phyloP scores from a whole-genome alignment of 139 green algal species.

The Pseudopediastrum boryanum region DNA sequence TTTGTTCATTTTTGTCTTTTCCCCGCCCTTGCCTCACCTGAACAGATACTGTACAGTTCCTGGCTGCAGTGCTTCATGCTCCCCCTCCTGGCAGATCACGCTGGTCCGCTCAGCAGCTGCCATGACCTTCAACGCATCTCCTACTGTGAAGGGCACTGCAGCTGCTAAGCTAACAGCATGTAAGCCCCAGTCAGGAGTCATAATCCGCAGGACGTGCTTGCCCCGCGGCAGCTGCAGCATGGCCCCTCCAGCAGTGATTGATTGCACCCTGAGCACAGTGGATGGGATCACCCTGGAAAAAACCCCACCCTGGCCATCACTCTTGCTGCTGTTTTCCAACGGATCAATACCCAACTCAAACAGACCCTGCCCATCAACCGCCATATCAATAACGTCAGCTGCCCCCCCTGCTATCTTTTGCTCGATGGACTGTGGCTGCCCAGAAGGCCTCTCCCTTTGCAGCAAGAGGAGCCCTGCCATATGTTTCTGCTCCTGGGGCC shows the following conservation, averaged over 20 bases:
- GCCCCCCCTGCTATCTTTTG: background rate
- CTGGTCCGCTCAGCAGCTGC: background rate
- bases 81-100: slow-evolving; percentile 1
- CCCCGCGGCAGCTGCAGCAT: slow-evolving; percentile 64
- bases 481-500: slow-evolving; percentile 30
- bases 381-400: background rate
- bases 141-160: slow-evolving; percentile 5
- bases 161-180: slow-evolving; percentile 41
- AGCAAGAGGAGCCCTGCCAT: slow-evolving; percentile 35
- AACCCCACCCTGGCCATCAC: slow-evolving; percentile 30
- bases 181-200: slow-evolving; percentile 32
- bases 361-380: too few species aligned
- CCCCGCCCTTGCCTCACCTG: too few species aligned
- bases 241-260: slow-evolving; percentile 32
- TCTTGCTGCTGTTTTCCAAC: too few species aligned
- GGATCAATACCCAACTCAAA: too few species aligned
- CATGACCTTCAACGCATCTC: slow-evolving; percentile 22
- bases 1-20: too few species aligned
- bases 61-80: background rate
- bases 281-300: slow-evolving; percentile 48
- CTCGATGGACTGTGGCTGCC: background rate
- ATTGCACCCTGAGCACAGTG: slow-evolving; percentile 51
- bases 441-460: slow-evolving; percentile 4
- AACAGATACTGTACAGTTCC: slow-evolving; percentile 23
- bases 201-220: slow-evolving; percentile 60